Conservation (phyloP, 176 grass and related monocot species). For the Oryza brachyantha region DNA sequence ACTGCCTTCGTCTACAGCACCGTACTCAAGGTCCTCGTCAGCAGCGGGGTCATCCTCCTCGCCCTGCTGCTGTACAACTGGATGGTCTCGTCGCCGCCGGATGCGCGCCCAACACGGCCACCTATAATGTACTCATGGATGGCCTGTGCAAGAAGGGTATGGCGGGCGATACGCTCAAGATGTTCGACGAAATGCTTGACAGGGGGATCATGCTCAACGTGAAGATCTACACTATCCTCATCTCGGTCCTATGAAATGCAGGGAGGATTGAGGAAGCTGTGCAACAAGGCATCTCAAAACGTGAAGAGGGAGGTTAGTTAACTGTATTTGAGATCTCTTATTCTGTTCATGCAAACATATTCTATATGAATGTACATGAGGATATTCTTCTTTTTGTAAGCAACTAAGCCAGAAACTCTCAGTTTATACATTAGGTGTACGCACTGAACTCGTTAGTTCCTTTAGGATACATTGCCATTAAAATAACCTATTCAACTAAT, state of each 20-base stretch:
- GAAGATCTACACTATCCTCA: constrained; percentile 52
- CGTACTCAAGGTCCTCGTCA: constrained; percentile 56
- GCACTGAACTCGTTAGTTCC: no score
- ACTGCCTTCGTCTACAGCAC: constrained; percentile 60
- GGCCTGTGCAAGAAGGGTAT: constrained; percentile 57
- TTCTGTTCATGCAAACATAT: no score
- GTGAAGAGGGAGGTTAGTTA: no score
- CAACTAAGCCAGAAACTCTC: no score
- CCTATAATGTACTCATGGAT: constrained; percentile 64
- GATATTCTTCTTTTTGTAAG: no score
- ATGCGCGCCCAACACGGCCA: constrained; percentile 42
- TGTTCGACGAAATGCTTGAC: constrained; percentile 90
- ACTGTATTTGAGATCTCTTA: no score
- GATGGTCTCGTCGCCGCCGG: constrained; percentile 49
- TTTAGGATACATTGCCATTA: no score
- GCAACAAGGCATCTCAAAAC: no score
- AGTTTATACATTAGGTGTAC: no score
- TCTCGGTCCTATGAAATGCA: constrained; percentile 59
- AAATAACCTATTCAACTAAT: no score
- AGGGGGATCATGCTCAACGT: constrained; percentile 44
- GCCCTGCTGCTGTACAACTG: constrained; percentile 72
- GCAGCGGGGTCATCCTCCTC: constrained; percentile 54
- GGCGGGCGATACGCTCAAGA: constrained; percentile 33
- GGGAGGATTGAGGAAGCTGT: constrained; percentile 51
- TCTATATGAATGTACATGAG: no score